Conservation (phyloP, 257 asterid genomes). For the Solanum corneliomulleri region DNA sequence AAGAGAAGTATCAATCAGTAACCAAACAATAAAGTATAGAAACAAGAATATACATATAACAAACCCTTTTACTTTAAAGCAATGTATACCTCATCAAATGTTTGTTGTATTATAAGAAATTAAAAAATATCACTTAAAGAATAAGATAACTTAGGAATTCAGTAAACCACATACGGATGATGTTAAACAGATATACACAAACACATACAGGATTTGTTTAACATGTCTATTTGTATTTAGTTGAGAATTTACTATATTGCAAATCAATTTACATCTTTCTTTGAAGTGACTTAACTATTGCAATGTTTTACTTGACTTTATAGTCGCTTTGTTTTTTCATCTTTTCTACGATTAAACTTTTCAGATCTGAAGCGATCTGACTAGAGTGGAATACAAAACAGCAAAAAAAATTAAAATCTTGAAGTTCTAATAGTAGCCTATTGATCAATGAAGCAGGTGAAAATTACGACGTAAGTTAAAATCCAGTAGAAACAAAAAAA, state of each 20-base stretch:
- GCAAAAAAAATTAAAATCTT: background rate
- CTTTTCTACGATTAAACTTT: background rate
- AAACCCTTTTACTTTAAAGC: background rate
- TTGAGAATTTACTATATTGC: slow-evolving; percentile 2
- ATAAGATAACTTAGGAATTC: background rate
- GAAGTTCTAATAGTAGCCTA: background rate
- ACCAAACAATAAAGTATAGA: background rate
- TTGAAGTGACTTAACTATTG: slow-evolving; percentile 19
- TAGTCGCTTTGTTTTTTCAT: background rate
- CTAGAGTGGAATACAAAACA: background rate
- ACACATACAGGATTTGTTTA: background rate
- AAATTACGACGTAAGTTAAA: background rate
- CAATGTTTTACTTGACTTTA: background rate
- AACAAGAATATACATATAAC: background rate
- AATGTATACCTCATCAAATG: background rate
- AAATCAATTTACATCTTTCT: slow-evolving; percentile 10
- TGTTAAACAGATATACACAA: background rate
- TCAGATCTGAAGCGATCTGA: background rate
- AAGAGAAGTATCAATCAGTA: slow-evolving; percentile 27
- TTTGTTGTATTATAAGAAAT: background rate
- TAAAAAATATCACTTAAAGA: background rate
- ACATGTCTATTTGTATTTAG: slow-evolving; percentile 12
- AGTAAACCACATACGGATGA: background rate
- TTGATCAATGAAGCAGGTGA: background rate
- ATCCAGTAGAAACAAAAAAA: no score